Percentiles rank a stretch among this genome's conserved stretches.
phyloP scores from a whole-genome alignment of 176 grass and related monocot species.

The Carex littledalei region DNA sequence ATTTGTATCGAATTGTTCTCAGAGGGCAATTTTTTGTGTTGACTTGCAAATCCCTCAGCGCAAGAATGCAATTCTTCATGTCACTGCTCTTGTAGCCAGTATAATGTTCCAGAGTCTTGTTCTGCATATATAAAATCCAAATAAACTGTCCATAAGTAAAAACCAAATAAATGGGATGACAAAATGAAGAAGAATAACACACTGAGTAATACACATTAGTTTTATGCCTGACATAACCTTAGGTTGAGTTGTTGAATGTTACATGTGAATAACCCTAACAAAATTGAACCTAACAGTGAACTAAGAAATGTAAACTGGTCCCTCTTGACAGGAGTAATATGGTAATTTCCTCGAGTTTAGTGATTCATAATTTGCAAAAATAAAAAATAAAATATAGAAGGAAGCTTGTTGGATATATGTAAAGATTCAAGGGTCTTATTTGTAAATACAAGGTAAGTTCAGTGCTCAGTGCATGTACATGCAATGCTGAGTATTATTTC shows the following conservation, averaged over 20 bases:
- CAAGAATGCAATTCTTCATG: conserved; percentile 39
- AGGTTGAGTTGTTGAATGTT: no score
- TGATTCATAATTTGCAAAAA: background rate
- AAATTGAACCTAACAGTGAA: no score
- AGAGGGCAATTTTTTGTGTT: conserved; percentile 52
- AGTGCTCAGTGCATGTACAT: background rate
- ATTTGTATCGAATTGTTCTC: conserved; percentile 67
- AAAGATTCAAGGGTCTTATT: background rate
- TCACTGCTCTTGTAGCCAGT: conserved; percentile 67
- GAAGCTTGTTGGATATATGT: background rate
- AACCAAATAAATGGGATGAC: background rate
- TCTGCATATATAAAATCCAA: conserved; percentile 30
- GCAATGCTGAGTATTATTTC: background rate
- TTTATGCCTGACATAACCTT: background rate
- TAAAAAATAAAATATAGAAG: background rate
- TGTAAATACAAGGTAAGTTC: background rate
- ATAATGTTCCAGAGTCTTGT: conserved; percentile 69
- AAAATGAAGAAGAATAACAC: conserved; percentile 12
- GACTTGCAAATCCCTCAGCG: conserved; percentile 59
- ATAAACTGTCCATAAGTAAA: background rate
- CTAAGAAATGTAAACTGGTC: no score
- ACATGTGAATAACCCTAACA: no score
- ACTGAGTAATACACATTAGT: background rate
- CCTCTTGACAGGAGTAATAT: no score
- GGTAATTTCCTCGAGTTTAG: no score